phyloP scores from a whole-genome alignment of 139 green algal genomes.

The Chlamydomonas eustigma region DNA sequence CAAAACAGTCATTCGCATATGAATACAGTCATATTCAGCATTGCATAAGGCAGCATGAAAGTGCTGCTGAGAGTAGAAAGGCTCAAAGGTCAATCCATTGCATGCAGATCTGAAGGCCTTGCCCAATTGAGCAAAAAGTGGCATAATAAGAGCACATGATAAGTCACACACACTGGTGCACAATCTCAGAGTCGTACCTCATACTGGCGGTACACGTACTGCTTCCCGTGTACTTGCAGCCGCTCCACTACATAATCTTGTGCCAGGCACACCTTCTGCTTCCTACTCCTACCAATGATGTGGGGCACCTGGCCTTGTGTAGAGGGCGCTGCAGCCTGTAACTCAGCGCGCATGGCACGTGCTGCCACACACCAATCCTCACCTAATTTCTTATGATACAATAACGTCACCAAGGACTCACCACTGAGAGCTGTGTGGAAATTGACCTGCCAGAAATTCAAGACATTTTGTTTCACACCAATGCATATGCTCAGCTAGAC shows the following conservation, averaged over 20 bases:
- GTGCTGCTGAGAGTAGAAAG: too few species aligned
- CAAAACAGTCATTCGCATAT: too few species aligned
- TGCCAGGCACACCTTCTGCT: constrained; percentile 76
- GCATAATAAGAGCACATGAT: too few species aligned
- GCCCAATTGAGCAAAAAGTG: too few species aligned
- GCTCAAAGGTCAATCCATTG: too few species aligned
- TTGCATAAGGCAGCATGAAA: too few species aligned
- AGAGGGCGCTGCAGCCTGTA: constrained; percentile 8
- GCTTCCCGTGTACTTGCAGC: constrained; percentile 28
- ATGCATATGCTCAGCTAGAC: neutral
- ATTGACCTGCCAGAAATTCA: constrained; percentile 55
- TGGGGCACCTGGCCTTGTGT: constrained; percentile 21
- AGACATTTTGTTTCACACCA: neutral
- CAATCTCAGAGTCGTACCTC: too few species aligned
- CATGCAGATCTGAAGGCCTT: too few species aligned
- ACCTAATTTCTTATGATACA: constrained; percentile 83
- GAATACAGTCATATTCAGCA: too few species aligned
- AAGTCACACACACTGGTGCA: too few species aligned
- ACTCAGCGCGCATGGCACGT: constrained; percentile 14
- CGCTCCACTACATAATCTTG: constrained; percentile 69
- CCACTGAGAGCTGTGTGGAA: constrained; percentile 85
- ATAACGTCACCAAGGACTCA: constrained; percentile 78
- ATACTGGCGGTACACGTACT: constrained; percentile 47
- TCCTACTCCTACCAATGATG: constrained; percentile 59
- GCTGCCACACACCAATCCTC: constrained; percentile 51